Percentiles rank a stretch among this genome's conserved stretches.
Conservation (phyloP, 768 basidiomycete species). For the Mycena rebaudengoi region DNA sequence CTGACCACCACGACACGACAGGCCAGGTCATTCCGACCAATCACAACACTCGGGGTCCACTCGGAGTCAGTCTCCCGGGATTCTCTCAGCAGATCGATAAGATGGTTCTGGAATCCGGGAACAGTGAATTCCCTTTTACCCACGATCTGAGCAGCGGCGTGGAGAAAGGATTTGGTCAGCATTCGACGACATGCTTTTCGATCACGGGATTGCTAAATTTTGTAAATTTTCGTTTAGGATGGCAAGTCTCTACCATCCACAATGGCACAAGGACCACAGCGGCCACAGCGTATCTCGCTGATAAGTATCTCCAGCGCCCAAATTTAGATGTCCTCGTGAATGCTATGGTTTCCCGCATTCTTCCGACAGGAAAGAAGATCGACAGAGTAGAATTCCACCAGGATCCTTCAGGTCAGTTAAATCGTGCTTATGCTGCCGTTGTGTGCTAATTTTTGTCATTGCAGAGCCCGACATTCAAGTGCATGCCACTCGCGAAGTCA, state of each 20-base stretch:
- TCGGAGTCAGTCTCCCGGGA: not conserved
- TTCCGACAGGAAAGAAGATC: not conserved
- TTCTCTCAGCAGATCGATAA: not conserved
- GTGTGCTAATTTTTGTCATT: not conserved
- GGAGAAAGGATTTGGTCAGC: not conserved
- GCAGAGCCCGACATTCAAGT: not conserved
- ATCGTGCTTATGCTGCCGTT: too few species aligned
- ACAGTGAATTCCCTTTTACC: not conserved
- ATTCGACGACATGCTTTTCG: too few species aligned
- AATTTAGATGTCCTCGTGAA: not conserved
- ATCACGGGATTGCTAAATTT: not conserved
- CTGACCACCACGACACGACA: not conserved
- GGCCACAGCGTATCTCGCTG: not conserved
- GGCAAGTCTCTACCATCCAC: not conserved
- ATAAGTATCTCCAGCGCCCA: not conserved
- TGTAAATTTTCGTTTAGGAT: not conserved
- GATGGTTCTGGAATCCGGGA: not conserved
- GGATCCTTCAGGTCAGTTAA: not conserved
- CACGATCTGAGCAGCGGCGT: not conserved
- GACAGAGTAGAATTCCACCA: not conserved
- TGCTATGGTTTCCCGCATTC: not conserved
- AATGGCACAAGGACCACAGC: not conserved
- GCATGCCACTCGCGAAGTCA: slow-evolving; percentile 31
- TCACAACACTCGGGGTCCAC: not conserved
- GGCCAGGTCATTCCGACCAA: not conserved